Percentiles rank a stretch among this genome's conserved stretches.
Conservation (phyloP, 805 yeast genomes). For the Saturnispora sanitii region DNA sequence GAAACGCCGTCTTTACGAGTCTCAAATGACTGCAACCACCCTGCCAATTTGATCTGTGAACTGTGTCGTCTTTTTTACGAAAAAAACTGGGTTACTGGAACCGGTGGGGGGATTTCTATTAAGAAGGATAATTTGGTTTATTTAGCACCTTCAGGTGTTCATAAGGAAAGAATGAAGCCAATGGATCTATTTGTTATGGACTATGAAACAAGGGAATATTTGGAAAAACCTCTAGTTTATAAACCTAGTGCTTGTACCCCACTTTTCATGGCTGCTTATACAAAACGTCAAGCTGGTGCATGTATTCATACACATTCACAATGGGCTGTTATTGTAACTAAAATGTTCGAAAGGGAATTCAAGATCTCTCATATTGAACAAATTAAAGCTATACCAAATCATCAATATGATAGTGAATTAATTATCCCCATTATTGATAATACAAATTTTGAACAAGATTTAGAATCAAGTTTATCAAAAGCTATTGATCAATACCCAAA, state of each 20-base stretch:
- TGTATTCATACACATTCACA: constrained; percentile 94
- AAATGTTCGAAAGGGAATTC: constrained; percentile 60
- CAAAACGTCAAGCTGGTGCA: constrained; percentile 68
- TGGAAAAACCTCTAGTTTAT: constrained; percentile 51
- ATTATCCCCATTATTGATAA: constrained; percentile 87
- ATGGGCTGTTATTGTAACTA: constrained; percentile 71
- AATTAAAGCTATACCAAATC: constrained; percentile 75
- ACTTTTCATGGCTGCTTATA: constrained; percentile 62
- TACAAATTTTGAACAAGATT: constrained; percentile 79
- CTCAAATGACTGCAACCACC: constrained; percentile 36
- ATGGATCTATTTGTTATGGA: constrained; percentile 73
- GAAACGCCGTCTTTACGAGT: constrained; percentile 1
- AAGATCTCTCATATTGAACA: constrained; percentile 77
- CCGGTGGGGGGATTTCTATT: constrained; percentile 92
- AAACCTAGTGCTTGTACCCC: constrained; percentile 96
- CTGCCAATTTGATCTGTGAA: constrained; percentile 78
- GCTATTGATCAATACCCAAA: constrained; percentile 66
- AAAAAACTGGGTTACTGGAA: constrained; percentile 89
- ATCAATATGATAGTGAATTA: constrained; percentile 64
- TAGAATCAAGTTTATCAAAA: constrained; percentile 52
- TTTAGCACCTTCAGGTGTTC: constrained; percentile 94
- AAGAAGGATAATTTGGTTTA: constrained; percentile 47
- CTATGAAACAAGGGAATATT: constrained; percentile 38
- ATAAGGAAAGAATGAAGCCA: constrained; percentile 80
- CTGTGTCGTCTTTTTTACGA: constrained; percentile 67